These are phyloP conservation scores for Pichia scutulata DNA, from an alignment of 805 yeast species.

Conservation along the genomic window DNA sequence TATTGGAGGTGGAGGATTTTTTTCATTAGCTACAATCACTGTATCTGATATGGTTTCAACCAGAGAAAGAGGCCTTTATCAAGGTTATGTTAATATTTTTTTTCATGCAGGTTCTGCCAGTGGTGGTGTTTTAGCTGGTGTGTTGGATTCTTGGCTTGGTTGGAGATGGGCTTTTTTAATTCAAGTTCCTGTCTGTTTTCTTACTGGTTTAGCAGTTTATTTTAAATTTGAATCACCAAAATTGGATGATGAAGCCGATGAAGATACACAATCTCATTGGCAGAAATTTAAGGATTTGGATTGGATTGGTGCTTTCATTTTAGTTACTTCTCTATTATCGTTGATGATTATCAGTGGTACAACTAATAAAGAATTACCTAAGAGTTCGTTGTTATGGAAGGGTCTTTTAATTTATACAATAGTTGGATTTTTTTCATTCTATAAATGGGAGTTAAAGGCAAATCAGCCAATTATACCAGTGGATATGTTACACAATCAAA, in stretches of 20 bases:
- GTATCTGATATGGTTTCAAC: conserved; percentile 71
- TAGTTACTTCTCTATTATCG: conserved; percentile 50
- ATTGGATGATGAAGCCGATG: conserved; percentile 14
- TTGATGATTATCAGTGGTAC: conserved; percentile 59
- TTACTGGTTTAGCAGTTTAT: conserved; percentile 33
- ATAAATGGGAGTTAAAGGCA: conserved; percentile 11
- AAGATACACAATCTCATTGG: conserved; percentile 27
- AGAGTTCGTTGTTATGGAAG: conserved; percentile 39
- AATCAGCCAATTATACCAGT: conserved; percentile 64
- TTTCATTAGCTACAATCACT: conserved; percentile 66
- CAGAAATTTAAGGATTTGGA: conserved; percentile 29
- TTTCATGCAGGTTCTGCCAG: conserved; percentile 70
- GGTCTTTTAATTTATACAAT: conserved; percentile 5
- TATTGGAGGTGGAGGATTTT: conserved; percentile 83
- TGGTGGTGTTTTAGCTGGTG: conserved; percentile 63
- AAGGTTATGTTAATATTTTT: conserved; percentile 71
- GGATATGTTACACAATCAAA: conserved; percentile 45
- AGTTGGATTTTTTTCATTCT: conserved; percentile 13
- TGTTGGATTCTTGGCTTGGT: conserved; percentile 43
- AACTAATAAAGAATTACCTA: conserved; percentile 49
- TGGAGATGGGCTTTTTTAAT: conserved; percentile 59
- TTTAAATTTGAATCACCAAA: conserved; percentile 32
- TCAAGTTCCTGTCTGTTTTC: conserved; percentile 45
- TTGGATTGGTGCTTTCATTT: conserved; percentile 49
- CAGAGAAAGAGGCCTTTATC: conserved; percentile 72